Conservation (phyloP, 1,284 basidiomycete species). For the Pyrrhoderma noxium region DNA sequence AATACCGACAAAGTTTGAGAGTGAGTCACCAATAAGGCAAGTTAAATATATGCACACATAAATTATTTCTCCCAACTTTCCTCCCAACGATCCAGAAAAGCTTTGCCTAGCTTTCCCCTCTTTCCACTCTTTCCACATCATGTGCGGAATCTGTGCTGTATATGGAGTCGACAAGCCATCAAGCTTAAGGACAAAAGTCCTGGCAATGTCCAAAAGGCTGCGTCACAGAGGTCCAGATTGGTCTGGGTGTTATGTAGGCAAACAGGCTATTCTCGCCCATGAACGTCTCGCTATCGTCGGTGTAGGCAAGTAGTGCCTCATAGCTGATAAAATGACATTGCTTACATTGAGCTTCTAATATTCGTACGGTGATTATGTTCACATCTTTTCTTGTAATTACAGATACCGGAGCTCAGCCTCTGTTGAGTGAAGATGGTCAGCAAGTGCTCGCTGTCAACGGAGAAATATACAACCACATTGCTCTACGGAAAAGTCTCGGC, state of each 20-base stretch:
- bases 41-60: too few relatives aligned
- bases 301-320: conserved; percentile 76
- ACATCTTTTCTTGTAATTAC: too few relatives aligned
- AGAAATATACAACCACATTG: conserved; percentile 97
- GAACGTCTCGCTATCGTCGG: conserved; percentile 96
- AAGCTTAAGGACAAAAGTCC: conserved; percentile 62
- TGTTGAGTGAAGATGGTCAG: conserved; percentile 83
- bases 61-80: not conserved
- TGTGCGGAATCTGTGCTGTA: conserved; percentile 88
- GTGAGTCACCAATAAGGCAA: too few relatives aligned
- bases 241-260: conserved; percentile 88
- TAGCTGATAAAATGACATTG: too few relatives aligned
- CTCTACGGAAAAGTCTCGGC: conserved; percentile 67
- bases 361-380: not conserved
- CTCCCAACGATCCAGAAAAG: not conserved
- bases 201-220: conserved; percentile 82
- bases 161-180: conserved; percentile 72
- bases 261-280: conserved; percentile 76
- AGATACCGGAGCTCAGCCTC: conserved; percentile 97
- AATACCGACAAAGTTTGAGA: too few relatives aligned
- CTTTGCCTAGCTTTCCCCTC: not conserved
- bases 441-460: conserved; percentile 92
- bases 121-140: conserved; percentile 32
- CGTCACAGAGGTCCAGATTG: conserved; percentile 95
- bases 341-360: not conserved